Evolutionary conservation across 495 filamentous ascomycete genomes (phyloP).

Genomic region (Amorphotheca resinae): DNA sequence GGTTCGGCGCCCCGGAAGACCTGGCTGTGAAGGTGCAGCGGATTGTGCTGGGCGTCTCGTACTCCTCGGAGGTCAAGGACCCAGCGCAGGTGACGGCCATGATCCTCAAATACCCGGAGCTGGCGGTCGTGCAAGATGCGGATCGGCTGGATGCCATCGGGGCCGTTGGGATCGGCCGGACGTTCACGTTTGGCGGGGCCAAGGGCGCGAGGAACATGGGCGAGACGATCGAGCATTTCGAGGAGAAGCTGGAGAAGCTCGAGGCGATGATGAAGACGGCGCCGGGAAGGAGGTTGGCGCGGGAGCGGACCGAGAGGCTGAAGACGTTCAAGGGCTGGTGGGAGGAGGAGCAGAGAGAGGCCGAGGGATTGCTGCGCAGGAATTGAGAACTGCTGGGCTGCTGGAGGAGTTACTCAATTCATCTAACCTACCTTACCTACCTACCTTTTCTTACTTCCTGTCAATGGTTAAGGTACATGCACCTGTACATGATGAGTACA

Average conservation of each 20-base stretch:
- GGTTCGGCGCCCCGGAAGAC: constrained; percentile 35
- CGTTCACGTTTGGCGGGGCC: constrained; percentile 65
- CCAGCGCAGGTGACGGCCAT: constrained; percentile 28
- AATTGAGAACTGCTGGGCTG: too few species aligned
- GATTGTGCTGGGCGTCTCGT: constrained; percentile 64
- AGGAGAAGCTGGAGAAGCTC: constrained; percentile 63
- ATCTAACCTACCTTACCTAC: constrained; percentile 1
- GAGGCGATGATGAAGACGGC: constrained; percentile 76
- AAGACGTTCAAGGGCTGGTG: constrained; percentile 57
- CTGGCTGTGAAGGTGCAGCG: constrained; percentile 53
- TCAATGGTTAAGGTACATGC: too few species aligned
- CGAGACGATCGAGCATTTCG: constrained; percentile 59
- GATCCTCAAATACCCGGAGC: constrained; percentile 50
- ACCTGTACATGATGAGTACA: too few species aligned
- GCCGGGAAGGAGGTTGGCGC: constrained; percentile 54
- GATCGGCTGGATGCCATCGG: constrained; percentile 85
- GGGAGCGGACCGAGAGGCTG: constrained; percentile 50
- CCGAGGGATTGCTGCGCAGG: constrained; percentile 18
- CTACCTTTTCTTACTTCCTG: too few species aligned
- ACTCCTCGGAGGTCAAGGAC: constrained; percentile 56
- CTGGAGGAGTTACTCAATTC: too few species aligned
- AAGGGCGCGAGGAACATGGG: constrained; percentile 33
- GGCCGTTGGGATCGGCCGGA: constrained; percentile 65
- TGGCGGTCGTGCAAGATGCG: constrained; percentile 81
- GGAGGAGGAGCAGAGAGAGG: constrained; percentile 44